phyloP scores from a whole-genome alignment of 192 early-diverging fungal species.

The Gigaspora rosea region DNA sequence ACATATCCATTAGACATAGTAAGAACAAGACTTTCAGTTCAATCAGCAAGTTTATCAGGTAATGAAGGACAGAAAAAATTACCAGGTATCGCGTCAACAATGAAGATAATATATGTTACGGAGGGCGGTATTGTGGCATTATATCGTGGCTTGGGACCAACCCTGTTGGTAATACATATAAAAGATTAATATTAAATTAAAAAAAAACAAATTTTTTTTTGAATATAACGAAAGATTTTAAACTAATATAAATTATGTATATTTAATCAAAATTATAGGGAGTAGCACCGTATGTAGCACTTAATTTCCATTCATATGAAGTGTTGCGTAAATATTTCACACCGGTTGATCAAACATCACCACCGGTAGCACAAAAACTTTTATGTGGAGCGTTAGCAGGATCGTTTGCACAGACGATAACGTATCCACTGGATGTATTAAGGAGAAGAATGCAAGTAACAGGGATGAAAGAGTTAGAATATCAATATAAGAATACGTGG shows the following conservation, averaged over 20 bases:
- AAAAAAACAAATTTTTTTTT: too few relatives aligned
- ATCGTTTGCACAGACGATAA: constrained; percentile 79
- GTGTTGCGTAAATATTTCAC: constrained; percentile 72
- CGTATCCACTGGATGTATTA: constrained; percentile 79
- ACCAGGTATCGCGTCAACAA: constrained; percentile 71
- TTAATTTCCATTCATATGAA: constrained; percentile 84
- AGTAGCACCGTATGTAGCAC: constrained; percentile 78
- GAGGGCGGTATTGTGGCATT: constrained; percentile 77
- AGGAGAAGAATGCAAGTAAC: constrained; percentile 81
- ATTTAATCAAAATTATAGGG: constrained; percentile 43
- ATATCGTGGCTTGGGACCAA: constrained; percentile 74
- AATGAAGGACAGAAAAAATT: constrained; percentile 52
- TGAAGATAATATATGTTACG: constrained; percentile 61
- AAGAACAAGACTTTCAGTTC: constrained; percentile 74
- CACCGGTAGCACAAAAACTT: constrained; percentile 64
- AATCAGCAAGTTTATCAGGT: constrained; percentile 61
- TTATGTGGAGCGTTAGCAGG: constrained; percentile 77
- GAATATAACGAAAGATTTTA: too few relatives aligned
- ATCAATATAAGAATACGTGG: constrained; percentile 74
- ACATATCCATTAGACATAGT: constrained; percentile 83
- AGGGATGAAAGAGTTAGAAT: constrained; percentile 64
- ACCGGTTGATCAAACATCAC: constrained; percentile 56
- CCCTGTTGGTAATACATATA: constrained; percentile 51
- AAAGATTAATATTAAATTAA: too few relatives aligned
- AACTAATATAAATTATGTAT: too few relatives aligned